These are phyloP conservation scores for Lasiodiplodia gonubiensis DNA, from an alignment of 2,329 filamentous ascomycete genomes.

Conservation along the genomic window DNA sequence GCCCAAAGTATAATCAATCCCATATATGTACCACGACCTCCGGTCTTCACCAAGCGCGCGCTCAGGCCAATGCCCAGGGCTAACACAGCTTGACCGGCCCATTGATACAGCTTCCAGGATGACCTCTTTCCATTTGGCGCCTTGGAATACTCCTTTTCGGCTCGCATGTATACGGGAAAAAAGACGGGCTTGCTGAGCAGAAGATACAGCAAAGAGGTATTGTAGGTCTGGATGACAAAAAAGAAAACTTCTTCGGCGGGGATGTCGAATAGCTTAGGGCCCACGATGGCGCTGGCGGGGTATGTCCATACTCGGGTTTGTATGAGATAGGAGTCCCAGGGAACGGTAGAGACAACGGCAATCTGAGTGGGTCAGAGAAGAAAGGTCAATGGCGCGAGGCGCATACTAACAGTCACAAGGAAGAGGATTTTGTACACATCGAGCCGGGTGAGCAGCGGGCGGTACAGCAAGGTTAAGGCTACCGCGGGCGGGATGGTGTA, in stretches of 20 bases:
- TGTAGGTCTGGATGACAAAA: conserved; percentile 78
- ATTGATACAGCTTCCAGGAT: conserved; percentile 42
- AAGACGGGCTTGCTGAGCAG: conserved; percentile 68
- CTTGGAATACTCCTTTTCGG: conserved; percentile 39
- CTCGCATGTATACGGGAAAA: conserved; percentile 59
- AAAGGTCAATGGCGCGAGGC: not conserved
- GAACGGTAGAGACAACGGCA: conserved; percentile 71
- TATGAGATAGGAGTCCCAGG: conserved; percentile 80
- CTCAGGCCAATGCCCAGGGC: conserved; percentile 52
- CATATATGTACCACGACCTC: conserved; percentile 65
- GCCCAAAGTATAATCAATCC: conserved; percentile 75
- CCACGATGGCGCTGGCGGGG: conserved; percentile 67
- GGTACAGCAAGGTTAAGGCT: conserved; percentile 63
- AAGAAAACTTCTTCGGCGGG: conserved; percentile 77
- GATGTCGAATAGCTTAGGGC: conserved; percentile 67
- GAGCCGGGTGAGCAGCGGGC: conserved; percentile 65
- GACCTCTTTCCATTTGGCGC: not conserved
- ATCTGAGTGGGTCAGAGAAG: conserved; percentile 50
- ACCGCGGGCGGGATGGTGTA: conserved; percentile 71
- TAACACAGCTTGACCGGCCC: conserved; percentile 54
- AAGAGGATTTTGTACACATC: conserved; percentile 68
- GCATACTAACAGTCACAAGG: conserved; percentile 56
- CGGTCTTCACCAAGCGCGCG: conserved; percentile 54
- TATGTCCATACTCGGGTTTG: conserved; percentile 73
- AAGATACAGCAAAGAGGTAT: conserved; percentile 71